Evolutionary conservation across 1,284 basidiomycete species (phyloP).

Genomic region (Termitomyces sp.): DNA sequence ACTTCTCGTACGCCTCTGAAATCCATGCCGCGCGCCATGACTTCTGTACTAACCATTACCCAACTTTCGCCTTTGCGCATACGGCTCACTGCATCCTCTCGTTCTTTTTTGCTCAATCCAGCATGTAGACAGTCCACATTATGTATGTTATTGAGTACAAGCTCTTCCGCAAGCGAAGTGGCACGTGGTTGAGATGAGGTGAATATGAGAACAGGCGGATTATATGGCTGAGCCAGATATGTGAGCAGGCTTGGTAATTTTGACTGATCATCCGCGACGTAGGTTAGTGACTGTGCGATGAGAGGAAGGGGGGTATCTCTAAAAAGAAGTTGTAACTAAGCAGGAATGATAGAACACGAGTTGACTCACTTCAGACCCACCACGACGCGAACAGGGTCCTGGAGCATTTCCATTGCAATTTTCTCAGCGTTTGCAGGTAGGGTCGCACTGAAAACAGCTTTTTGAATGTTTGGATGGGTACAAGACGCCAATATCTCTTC

Average conservation of each 20-base stretch:
- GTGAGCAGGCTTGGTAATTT: constrained; percentile 84
- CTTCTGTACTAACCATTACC: constrained; percentile 91
- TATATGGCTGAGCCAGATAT: constrained; percentile 80
- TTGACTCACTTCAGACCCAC: constrained; percentile 81
- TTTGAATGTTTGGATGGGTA: constrained; percentile 68
- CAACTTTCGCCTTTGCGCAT: constrained; percentile 89
- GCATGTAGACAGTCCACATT: constrained; percentile 93
- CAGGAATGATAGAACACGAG: constrained; percentile 5
- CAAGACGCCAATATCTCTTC: constrained; percentile 88
- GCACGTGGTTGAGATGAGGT: constrained; percentile 91
- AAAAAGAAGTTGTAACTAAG: constrained; percentile 8
- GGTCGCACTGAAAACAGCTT: constrained; percentile 92
- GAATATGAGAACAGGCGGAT: constrained; percentile 91
- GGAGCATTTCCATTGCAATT: constrained; percentile 80
- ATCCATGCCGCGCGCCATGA: constrained; percentile 96
- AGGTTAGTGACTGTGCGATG: constrained; percentile 83
- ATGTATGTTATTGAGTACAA: constrained; percentile 77
- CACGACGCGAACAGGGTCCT: constrained; percentile 81
- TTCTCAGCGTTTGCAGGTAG: constrained; percentile 87
- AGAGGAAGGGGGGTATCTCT: constrained; percentile 86
- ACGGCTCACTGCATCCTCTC: constrained; percentile 78
- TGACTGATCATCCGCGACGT: constrained; percentile 89
- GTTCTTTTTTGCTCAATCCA: constrained; percentile 80
- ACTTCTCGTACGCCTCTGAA: constrained; percentile 94
- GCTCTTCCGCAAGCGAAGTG: constrained; percentile 83